Base-by-base conservation (phyloP, 495 filamentous ascomycete genomes). In the Cladorrhinum samala region DNA sequence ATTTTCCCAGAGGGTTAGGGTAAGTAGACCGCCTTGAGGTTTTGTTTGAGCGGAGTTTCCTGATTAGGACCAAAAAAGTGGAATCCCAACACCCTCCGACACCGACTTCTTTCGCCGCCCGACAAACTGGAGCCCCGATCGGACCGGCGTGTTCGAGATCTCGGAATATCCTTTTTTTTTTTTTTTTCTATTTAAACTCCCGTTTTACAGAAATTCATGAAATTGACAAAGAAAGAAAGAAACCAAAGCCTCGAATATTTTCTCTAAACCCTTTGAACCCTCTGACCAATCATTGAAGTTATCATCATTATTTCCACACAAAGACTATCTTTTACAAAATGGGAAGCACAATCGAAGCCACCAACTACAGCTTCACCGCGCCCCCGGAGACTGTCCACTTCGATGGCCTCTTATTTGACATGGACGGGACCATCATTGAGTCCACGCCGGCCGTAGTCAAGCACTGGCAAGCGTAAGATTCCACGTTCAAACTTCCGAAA, bases 371-470 rank as follows among this genome's bases (percentile, higher is more conserved):
- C 23, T 90, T 84, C 65, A 78, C 82, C 37, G 79, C 80, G 18
- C 78, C 80, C 14, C 63, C 83, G 24, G 75, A 83, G 57, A 66
- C 68, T 19, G 77, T 82, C 58, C 71, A 76, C 14, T 94, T 93
- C 60, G 77, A 84, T 60, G 91, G 86, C 8, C 68, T 95, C 24
- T 79, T 96, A 3, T 96, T 95, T 58, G 92, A 96, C 70, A 91
- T 96, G 80, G 91, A 94, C 61, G 90, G 86, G 23, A 89, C 86
- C 42, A 89, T 90, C 55, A 84, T 90, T 55, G 85, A 91, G 58
- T 88, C 84, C 6, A 91, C 87, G 1, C 67, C 74, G 37, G 93
- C 93, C 11, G 91, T 98, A 36, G 81, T 89, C 50, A 95, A 96
- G 68, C 86, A 95, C 70, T 98, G 93, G 93, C 77, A 87, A 56